Conservation (phyloP, 345 rosid species). For the Psidium friedrichsthalianum region DNA sequence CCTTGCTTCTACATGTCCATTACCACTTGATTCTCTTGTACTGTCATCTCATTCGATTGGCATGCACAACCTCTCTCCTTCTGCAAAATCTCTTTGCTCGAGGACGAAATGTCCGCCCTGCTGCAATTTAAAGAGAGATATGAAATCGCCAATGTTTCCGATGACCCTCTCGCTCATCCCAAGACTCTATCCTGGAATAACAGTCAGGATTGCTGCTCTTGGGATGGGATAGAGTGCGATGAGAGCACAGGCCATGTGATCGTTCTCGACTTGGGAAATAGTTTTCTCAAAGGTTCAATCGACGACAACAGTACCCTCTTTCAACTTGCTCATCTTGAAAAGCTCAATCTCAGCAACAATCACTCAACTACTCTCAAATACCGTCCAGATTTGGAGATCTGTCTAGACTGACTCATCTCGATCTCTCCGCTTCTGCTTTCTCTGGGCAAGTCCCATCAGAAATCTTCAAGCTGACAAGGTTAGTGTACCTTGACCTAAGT, state of each 20-base stretch:
- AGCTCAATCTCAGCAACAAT: background rate
- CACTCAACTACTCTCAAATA: background rate
- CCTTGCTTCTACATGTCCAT: background rate
- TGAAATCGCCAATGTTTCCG: too few relatives aligned
- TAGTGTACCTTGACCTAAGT: background rate
- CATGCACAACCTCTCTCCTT: too few relatives aligned
- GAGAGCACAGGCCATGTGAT: background rate
- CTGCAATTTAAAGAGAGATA: too few relatives aligned
- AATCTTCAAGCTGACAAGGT: constrained; percentile 4
- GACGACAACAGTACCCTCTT: background rate
- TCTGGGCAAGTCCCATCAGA: constrained; percentile 2
- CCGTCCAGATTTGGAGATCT: constrained; percentile 4
- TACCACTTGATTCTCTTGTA: background rate
- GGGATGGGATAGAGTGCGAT: constrained; percentile 5
- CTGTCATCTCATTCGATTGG: background rate
- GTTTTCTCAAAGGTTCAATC: background rate
- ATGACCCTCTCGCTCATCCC: too few relatives aligned
- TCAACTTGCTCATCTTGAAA: background rate
- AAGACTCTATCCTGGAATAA: background rate
- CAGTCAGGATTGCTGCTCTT: background rate
- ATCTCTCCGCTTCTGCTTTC: constrained; percentile 1
- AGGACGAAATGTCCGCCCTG: too few relatives aligned
- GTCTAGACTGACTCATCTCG: constrained; percentile 1
- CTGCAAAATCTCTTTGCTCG: too few relatives aligned
- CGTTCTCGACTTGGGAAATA: background rate